Evolutionary conservation across 495 filamentous ascomycete genomes (phyloP).

Genomic region (Talaromyces stipitatus): DNA sequence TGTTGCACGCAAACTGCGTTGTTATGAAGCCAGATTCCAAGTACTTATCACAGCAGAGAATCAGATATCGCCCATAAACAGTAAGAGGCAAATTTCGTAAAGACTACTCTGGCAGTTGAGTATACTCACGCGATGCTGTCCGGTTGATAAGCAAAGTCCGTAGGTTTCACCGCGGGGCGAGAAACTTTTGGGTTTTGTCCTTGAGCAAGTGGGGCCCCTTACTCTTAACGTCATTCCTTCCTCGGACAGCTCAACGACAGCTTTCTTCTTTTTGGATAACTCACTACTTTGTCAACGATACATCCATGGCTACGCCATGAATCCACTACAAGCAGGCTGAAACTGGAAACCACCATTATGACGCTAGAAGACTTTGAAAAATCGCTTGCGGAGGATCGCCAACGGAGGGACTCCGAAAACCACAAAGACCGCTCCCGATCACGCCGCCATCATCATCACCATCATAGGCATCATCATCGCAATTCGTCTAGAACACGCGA

Average conservation of each 20-base stretch:
- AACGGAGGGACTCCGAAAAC: slow-evolving; percentile 23
- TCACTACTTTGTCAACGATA: neutral
- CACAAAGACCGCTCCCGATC: slow-evolving; percentile 28
- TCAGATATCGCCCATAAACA: neutral
- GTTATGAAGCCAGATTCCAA: neutral
- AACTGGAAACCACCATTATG: slow-evolving; percentile 20
- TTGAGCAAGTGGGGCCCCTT: neutral
- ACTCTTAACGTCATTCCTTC: neutral
- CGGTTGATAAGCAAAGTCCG: neutral
- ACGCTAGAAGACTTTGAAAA: slow-evolving; percentile 50
- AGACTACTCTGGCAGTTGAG: neutral
- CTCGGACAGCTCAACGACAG: neutral
- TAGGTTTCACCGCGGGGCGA: neutral
- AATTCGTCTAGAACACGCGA: slow-evolving; percentile 39
- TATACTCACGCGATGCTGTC: neutral
- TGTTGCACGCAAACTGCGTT: neutral
- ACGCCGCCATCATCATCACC: slow-evolving; percentile 31
- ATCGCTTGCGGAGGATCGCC: slow-evolving; percentile 35
- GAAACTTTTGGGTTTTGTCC: neutral
- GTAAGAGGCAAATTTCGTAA: neutral
- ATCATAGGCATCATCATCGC: slow-evolving; percentile 24
- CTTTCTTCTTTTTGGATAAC: neutral
- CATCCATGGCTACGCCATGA: neutral
- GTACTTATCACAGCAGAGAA: neutral
- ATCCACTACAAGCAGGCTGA: neutral